Evolutionary conservation across 2,329 filamentous ascomycete species (phyloP).

Genomic region (Boeremia exigua): DNA sequence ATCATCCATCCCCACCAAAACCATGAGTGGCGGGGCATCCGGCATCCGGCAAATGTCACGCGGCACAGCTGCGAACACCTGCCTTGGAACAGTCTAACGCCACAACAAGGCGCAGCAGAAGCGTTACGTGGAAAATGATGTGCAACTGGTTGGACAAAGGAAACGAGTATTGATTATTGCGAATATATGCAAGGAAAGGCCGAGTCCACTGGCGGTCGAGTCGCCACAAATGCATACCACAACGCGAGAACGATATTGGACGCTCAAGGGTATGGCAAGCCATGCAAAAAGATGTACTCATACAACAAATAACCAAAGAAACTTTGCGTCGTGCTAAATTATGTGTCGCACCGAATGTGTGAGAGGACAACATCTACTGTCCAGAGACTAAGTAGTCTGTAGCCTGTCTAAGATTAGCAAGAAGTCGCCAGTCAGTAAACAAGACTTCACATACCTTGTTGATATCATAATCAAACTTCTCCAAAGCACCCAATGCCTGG

Average conservation of each 20-base stretch:
- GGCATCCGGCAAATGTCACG: background rate
- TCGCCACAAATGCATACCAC: slow-evolving; percentile 21
- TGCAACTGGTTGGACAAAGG: slow-evolving; percentile 3
- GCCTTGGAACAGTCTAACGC: slow-evolving; percentile 9
- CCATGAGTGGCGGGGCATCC: slow-evolving; percentile 5
- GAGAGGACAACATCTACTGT: slow-evolving; percentile 8
- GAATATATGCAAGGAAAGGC: slow-evolving; percentile 33
- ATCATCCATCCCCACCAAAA: slow-evolving; percentile 10
- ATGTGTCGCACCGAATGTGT: slow-evolving; percentile 4
- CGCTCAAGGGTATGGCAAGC: slow-evolving; percentile 35
- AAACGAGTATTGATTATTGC: slow-evolving; percentile 24
- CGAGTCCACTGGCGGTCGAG: slow-evolving; percentile 16
- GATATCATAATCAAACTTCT: slow-evolving; percentile 95
- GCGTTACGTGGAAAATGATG: background rate
- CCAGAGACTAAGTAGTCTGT: slow-evolving; percentile 43
- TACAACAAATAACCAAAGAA: slow-evolving; percentile 33
- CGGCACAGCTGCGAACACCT: slow-evolving; percentile 5
- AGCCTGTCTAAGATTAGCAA: slow-evolving; percentile 38
- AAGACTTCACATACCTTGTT: slow-evolving; percentile 71
- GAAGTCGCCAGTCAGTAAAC: background rate
- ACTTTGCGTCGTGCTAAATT: slow-evolving; percentile 16
- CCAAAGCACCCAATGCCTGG: slow-evolving; percentile 78
- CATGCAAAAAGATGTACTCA: slow-evolving; percentile 40
- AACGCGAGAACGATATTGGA: slow-evolving; percentile 21
- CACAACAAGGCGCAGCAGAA: slow-evolving; percentile 4